phyloP scores from a whole-genome alignment of 176 grass and related monocot genomes.

The Pontederia crassipes region DNA sequence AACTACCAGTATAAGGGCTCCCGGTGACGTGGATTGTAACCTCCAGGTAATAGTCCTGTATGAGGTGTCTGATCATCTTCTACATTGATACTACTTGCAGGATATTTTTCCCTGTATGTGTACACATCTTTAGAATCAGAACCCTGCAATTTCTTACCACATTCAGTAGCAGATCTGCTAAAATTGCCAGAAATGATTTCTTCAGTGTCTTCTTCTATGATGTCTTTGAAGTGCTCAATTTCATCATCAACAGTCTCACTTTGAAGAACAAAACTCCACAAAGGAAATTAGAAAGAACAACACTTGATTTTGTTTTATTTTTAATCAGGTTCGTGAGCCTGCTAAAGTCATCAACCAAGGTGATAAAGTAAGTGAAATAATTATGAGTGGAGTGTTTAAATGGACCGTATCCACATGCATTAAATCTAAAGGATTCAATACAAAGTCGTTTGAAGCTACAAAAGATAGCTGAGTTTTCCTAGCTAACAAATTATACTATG shows the following conservation, averaged over 20 bases:
- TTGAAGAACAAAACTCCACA: constrained; percentile 52
- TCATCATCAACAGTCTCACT: constrained; percentile 83
- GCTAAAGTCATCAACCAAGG: too few relatives aligned
- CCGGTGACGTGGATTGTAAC: constrained; percentile 76
- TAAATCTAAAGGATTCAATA: too few relatives aligned
- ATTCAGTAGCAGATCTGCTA: constrained; percentile 23
- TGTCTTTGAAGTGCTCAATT: constrained; percentile 85
- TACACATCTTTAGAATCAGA: constrained; percentile 27
- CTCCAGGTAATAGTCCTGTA: constrained; percentile 22
- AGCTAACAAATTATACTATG: too few relatives aligned
- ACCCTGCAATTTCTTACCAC: constrained; percentile 19
- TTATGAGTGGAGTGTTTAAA: too few relatives aligned
- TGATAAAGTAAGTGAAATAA: too few relatives aligned
- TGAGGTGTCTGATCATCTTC: constrained; percentile 27
- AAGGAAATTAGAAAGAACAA: too few relatives aligned
- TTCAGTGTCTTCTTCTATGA: constrained; percentile 47
- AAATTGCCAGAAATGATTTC: constrained; percentile 16
- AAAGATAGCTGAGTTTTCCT: too few relatives aligned
- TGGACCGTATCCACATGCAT: too few relatives aligned
- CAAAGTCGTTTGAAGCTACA: too few relatives aligned
- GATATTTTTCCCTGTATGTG: constrained; percentile 20
- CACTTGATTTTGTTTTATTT: too few relatives aligned
- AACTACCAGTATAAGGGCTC: constrained; percentile 91
- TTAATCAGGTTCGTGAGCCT: too few relatives aligned
- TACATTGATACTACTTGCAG: neutral